phyloP scores from a whole-genome alignment of 1,139 yeast genomes.

The Geotrichum phurueaensis region DNA sequence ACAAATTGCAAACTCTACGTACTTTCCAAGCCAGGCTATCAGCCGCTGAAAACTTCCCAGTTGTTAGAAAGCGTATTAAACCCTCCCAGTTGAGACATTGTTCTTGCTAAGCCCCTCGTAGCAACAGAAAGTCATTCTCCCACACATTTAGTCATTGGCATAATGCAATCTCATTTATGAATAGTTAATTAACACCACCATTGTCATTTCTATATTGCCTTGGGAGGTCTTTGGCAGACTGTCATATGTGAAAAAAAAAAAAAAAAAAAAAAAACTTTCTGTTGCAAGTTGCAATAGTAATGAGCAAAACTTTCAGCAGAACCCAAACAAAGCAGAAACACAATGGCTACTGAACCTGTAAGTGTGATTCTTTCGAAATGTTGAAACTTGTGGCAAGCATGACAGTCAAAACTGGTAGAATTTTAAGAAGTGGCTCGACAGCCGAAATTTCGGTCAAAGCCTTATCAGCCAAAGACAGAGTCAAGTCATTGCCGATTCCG shows the following conservation, averaged over 20 bases:
- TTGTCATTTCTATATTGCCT: neutral
- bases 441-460: neutral
- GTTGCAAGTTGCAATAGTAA: neutral
- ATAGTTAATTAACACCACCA: too few relatives aligned
- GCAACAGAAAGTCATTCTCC: neutral
- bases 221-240: neutral
- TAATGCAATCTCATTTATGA: too few relatives aligned
- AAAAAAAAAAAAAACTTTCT: too few relatives aligned
- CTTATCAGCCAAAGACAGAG: neutral
- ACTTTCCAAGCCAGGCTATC: too few relatives aligned
- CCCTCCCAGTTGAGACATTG: too few relatives aligned
- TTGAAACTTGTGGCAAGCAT: neutral
- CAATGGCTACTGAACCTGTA: neutral
- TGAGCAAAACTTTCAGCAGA: neutral
- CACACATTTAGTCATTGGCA: too few relatives aligned
- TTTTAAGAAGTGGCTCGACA: neutral
- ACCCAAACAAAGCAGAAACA: too few relatives aligned
- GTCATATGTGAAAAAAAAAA: neutral
- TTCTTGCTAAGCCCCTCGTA: too few relatives aligned
- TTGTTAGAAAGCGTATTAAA: too few relatives aligned
- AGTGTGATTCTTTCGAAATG: neutral
- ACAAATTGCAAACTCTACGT: too few relatives aligned
- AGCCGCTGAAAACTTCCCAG: too few relatives aligned
- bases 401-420: neutral
- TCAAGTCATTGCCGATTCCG: constrained; percentile 13